Evolutionary conservation across 2,329 filamentous ascomycete species (phyloP), one percentile per base, ranked within the genome.

Genomic region (Diplodia seriata): DNA sequence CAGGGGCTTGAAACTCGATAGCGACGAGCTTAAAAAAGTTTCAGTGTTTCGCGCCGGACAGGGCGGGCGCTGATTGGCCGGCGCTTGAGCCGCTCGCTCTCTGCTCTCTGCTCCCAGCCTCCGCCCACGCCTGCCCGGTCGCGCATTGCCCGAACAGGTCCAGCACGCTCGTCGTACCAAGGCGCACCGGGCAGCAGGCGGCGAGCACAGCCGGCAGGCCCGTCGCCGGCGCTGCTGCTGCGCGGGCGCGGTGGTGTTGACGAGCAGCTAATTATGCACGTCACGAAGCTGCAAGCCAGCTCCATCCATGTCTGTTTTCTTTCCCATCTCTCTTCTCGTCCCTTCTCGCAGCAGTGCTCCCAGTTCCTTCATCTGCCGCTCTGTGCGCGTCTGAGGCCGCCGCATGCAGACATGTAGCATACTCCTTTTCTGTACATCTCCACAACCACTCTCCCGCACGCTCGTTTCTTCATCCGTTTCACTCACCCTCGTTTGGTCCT

Each of bases 381-480:
- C 57, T 63, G 50, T 64, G 53, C 50, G 50, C 57, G 56, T 38
- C 50, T 49, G 50, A 49, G 38, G 40, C 38, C 54, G 61, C 51
- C 56, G 57, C 67, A 53, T 64, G 67, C 59, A 63, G 67, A 54
- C 67, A 64, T 68, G 67, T 67, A 68, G 67, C 67, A 56, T 43
- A 53, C 50, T 51, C 67, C 49, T 47, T 54, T 63, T 61, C 23
- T 64, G 66, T 67, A 56, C 54, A 67, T 56, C 64, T 67, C 53
- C 64, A 57, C 67, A 29, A 54, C 67, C 51, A 47, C 36, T 55
- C 67, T 64, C 31, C 67, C 47, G 53, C 67, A 64, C 67, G 51
- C 59, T 68, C 59, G 84, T 70, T 68, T 68, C 70, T 70, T 75
- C 59, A 63, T 51, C 71, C 74, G 69, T 74, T 74, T 73, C 71